Base-by-base conservation (phyloP, 192 early-diverging fungal genomes). In the Endogone sp. region DNA sequence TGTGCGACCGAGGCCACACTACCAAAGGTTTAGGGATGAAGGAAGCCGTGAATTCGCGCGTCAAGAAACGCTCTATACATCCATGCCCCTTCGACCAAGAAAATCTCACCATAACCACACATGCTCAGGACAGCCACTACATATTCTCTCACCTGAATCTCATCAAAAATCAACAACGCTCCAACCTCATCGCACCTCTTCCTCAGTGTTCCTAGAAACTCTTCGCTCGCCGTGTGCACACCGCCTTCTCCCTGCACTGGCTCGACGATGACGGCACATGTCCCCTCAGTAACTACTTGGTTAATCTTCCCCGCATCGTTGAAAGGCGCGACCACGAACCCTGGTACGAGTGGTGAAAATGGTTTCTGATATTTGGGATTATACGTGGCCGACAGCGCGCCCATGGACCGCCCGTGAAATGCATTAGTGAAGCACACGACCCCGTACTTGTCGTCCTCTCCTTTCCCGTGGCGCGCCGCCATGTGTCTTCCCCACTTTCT, bases 231-330 rank as follows among this genome's bases (percentile, higher is more conserved):
- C 30, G 79, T 57, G 72, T 89, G 85, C 69, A 99, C 85, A 37
- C 97, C 95, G 65, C 97, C 97, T 72, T 98, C 97, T 57, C 97
- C 97, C 77, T 99, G 95, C 64, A 99, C 89, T 2, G 95, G 95
- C 79, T 99, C 97, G 21, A 99, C 85, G 72, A 99, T 95, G 3
- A 99, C 96, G 8, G 85, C 95, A 68, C 94, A 96, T 0, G 92
- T 90, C 63, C 88, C 82, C 63, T 95, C 91, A 21, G 80, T 84
- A 37, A 98, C 90, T 63, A 83, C 79, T 13, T 83, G 73, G 6
- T 82, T 72, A 2, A 90, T 81, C 26, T 82, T 83, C 9, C 71
- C 76, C 4, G 90, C 76, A 76, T 93, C 87, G 76, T 98, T 97
- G 78, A 75, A 96, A 37, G 84, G 83, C 3, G 79, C 84, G 64